A percentile compares a stretch with the other conserved stretches of the same genome.
phyloP scores from a whole-genome alignment of 2,329 filamentous ascomycete genomes.

The Phialophora chinensis region DNA sequence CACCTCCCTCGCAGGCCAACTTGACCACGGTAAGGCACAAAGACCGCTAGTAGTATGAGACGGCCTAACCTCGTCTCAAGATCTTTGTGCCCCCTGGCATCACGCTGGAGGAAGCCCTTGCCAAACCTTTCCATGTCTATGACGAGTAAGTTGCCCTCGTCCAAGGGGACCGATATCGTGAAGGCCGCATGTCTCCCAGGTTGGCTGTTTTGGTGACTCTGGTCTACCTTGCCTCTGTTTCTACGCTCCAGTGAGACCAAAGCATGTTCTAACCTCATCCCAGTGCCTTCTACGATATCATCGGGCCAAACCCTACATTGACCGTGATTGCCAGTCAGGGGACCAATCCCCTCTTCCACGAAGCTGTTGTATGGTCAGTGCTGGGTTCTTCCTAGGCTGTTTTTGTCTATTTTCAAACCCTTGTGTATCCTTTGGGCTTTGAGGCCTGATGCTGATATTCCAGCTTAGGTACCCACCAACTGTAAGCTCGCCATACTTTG shows the following conservation, averaged over 20 bases:
- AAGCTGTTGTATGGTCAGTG: conserved; percentile 60
- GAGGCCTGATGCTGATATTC: background rate
- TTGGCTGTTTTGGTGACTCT: background rate
- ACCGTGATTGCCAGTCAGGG: conserved; percentile 57
- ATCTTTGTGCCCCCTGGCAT: conserved; percentile 55
- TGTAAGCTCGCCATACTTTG: background rate
- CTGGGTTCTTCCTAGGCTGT: background rate
- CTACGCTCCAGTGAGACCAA: too few relatives aligned
- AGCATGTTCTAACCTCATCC: background rate
- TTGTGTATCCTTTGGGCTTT: background rate
- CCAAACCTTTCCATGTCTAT: conserved; percentile 54
- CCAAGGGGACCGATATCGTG: background rate
- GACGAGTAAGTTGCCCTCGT: conserved; percentile 42
- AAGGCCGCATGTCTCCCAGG: background rate
- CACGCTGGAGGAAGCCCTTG: conserved; percentile 45
- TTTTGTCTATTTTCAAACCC: too few relatives aligned
- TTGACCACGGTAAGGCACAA: conserved; percentile 45
- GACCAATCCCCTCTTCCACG: conserved; percentile 59
- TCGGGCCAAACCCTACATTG: conserved; percentile 57
- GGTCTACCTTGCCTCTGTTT: background rate
- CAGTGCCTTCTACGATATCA: conserved; percentile 44
- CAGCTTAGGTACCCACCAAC: conserved; percentile 49
- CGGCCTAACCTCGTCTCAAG: conserved; percentile 34
- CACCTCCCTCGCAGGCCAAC: conserved; percentile 43
- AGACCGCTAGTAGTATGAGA: background rate